Conservation (phyloP, 176 grass and related monocot genomes). For the Musa itinerans region DNA sequence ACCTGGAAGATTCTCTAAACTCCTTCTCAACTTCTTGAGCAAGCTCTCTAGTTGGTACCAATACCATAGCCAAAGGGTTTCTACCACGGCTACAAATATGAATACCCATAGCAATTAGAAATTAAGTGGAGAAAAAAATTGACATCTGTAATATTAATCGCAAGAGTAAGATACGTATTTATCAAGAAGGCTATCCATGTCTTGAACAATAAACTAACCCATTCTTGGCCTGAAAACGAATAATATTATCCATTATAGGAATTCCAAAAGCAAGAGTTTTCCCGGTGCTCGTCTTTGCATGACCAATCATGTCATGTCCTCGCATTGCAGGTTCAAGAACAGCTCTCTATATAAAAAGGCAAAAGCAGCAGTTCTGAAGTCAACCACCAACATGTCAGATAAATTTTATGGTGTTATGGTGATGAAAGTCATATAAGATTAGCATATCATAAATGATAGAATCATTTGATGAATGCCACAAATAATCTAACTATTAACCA, state of each 20-base stretch:
- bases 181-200: neutral
- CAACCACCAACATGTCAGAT: no score
- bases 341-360: constrained; percentile 45
- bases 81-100: constrained; percentile 39
- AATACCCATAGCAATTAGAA: neutral
- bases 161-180: neutral
- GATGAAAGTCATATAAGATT: no score
- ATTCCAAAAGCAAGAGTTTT: constrained; percentile 97
- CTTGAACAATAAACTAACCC: constrained; percentile 46
- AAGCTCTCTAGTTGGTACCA: constrained; percentile 89
- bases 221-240: constrained; percentile 56
- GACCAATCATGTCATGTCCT: constrained; percentile 85
- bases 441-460: no score
- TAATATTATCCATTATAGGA: constrained; percentile 84
- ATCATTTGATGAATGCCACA: no score
- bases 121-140: neutral
- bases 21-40: constrained; percentile 89
- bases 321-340: constrained; percentile 95
- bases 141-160: neutral
- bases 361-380: neutral
- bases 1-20: constrained; percentile 72
- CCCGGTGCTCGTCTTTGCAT: constrained; percentile 76
- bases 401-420: no score
- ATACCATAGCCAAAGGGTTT: constrained; percentile 71
- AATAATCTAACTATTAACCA: no score